Evolutionary conservation across 345 rosid genomes (phyloP), one percentile per base, ranked within the genome.

Genomic region (Nephelium lappaceum): DNA sequence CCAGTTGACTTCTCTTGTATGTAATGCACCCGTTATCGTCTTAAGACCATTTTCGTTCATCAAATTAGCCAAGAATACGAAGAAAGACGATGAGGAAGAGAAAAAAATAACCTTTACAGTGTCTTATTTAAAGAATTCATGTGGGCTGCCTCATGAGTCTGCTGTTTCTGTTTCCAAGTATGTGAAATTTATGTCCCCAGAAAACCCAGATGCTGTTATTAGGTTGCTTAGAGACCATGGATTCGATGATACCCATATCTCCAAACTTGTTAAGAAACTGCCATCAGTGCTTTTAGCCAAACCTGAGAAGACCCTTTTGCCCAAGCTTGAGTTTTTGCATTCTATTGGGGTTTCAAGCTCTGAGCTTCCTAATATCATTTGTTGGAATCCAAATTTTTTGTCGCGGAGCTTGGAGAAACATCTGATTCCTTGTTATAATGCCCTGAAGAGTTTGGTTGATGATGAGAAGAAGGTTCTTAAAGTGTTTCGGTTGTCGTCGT

Each of bases 321-420:
- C 78, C 49, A 79, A 79, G 27, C 16, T 79, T 36, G 36, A 72
- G 10, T 72, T 65, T 72, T 65, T 79, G 0, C 21, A 38, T 2
- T 73, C 81, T 41, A 6, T 79, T 0, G 81, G 81, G n/a, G 14
- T 42, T 19, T 24, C 49, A 31, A 18, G 24, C 10, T 41, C 64
- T 0, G 81, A 79, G 6, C 21, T 79, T 67, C 18, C 36, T 0
- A 0, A 0, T 0, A 45, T 73, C 23, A 5, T 67, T 39, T 79
- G 23, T 31, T 2, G 6, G 25, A 39, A 58, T 45, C 78, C 74
- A 0, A 0, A 10, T 36, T 5, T 78, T 6, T 45, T 78, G 38
- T 15, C 23, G 1, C 15, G 31, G 38, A 78, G 81, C 62, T 49
- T 78, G 38, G 39, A 71, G 71, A 61, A 62, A 1, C 47, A 14